Evolutionary conservation across 2,329 filamentous ascomycete species (phyloP), one percentile per base, ranked within the genome.

Genomic region (Phaeosphaeriaceae sp.): DNA sequence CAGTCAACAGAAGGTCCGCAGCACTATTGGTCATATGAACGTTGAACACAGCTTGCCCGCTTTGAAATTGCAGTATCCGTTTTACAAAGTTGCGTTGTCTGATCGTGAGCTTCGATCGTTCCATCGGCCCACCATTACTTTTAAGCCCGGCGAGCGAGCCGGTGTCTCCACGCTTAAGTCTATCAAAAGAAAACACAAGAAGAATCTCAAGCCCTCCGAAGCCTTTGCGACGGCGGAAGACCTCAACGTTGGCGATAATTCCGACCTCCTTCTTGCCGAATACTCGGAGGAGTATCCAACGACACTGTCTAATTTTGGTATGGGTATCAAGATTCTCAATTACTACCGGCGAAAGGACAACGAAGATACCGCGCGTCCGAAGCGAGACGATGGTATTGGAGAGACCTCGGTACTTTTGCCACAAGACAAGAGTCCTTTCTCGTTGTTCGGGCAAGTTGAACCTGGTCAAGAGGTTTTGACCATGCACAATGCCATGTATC

Each of bases 321-420:
- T 99, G 94, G 92, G 92, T 43, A 96, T 88, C 71, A 89, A 92
- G 44, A 83, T 99, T 50, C 91, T 97, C 78, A 97, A 99, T 73
- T 99, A 97, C 74, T 97, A 97, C 70, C 89, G 91, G 32, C 86
- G 92, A 50, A 91, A 91, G 65, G 89, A 91, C 41, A 68, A 67
- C 68, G 90, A 95, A 37, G 90, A 94, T 52, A 84, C 86, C 40
- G 82, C 84, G 43, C 83, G 90, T 1, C 89, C 90, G 1, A 95
- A 92, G 77, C 73, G 82, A 51, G 91, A 96, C 3, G 62, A 66
- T 42, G 62, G 62, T 15, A 83, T 99, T 54, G 94, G 94, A 50
- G 94, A 99, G 75, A 89, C 90, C 2, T 87, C 89, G 39, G 87
- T 96, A 12, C 81, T 99, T 28, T 81, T 97, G 26, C 91, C 92